These are phyloP conservation scores for Camellia granthamiana DNA, from an alignment of 148 eudicot genomes.

Conservation along the genomic window DNA sequence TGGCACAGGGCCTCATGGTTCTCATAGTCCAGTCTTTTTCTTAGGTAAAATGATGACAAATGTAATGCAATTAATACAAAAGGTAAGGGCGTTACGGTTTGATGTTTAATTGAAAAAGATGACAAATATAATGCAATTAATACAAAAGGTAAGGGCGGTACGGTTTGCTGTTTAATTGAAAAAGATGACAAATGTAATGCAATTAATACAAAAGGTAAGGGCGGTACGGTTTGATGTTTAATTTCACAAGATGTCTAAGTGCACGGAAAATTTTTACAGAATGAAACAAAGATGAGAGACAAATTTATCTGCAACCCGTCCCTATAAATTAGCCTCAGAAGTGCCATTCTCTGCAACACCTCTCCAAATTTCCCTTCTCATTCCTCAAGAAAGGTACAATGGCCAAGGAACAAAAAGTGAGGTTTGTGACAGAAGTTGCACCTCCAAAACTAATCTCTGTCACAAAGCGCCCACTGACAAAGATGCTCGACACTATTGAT, in stretches of 20 bases:
- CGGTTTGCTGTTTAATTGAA: background rate
- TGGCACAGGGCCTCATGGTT: constrained; percentile 11
- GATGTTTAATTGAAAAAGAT: constrained; percentile 1
- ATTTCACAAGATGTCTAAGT: background rate
- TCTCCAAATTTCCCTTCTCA: background rate
- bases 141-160: constrained; percentile 19
- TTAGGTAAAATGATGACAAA: constrained; percentile 6
- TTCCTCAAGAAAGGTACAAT: constrained; percentile 5
- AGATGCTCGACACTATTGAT: constrained; percentile 41
- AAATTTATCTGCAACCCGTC: background rate
- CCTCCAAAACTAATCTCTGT: constrained; percentile 33
- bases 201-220: constrained; percentile 21
- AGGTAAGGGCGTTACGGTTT: constrained; percentile 9
- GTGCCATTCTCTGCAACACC: background rate
- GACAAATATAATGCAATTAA: constrained; percentile 12
- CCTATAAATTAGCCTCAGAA: constrained; percentile 8
- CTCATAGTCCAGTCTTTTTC: constrained; percentile 19
- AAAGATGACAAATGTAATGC: constrained; percentile 8
- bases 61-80: constrained; percentile 18
- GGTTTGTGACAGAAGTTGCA: constrained; percentile 48
- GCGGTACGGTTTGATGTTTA: background rate
- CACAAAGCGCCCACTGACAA: constrained; percentile 26
- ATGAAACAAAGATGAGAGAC: no score
- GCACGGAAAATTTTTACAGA: background rate
- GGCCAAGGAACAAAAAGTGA: constrained; percentile 33